These are phyloP conservation scores for Colletotrichum sp. DNA, from an alignment of 2,329 filamentous ascomycete species.

Conservation along the genomic window DNA sequence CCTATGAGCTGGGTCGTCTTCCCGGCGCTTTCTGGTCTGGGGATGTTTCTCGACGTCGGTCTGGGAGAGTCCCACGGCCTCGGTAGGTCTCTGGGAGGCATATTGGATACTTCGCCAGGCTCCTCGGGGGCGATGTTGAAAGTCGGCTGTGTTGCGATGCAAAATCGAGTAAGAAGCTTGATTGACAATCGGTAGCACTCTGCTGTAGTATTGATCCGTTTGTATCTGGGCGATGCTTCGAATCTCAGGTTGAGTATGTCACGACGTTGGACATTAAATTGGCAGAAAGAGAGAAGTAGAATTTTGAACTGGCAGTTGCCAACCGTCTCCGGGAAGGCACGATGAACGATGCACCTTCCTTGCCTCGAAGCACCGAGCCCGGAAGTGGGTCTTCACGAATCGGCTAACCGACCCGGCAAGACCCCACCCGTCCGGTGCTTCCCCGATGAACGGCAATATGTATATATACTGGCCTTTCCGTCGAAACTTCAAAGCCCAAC, in stretches of 20 bases:
- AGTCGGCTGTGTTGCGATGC: neutral
- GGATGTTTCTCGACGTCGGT: neutral
- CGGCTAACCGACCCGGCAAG: neutral
- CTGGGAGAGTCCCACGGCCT: neutral
- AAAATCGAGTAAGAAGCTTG: neutral
- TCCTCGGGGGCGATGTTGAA: neutral
- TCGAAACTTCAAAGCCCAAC: neutral
- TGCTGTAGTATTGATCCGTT: neutral
- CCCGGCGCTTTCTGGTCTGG: neutral
- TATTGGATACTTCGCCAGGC: neutral
- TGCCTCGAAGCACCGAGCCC: neutral
- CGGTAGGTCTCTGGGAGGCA: neutral
- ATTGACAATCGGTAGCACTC: neutral
- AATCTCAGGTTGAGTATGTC: neutral
- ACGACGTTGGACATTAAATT: neutral
- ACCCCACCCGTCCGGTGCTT: neutral
- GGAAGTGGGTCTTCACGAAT: fast-evolving
- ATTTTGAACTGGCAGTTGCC: neutral
- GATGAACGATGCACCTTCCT: neutral
- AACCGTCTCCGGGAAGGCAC: neutral
- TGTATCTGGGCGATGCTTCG: neutral
- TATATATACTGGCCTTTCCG: neutral
- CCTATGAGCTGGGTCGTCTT: neutral
- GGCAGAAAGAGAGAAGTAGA: neutral
- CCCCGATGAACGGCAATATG: neutral